phyloP scores from a whole-genome alignment of 305 asterid species.

The Fraxinus nigra region DNA sequence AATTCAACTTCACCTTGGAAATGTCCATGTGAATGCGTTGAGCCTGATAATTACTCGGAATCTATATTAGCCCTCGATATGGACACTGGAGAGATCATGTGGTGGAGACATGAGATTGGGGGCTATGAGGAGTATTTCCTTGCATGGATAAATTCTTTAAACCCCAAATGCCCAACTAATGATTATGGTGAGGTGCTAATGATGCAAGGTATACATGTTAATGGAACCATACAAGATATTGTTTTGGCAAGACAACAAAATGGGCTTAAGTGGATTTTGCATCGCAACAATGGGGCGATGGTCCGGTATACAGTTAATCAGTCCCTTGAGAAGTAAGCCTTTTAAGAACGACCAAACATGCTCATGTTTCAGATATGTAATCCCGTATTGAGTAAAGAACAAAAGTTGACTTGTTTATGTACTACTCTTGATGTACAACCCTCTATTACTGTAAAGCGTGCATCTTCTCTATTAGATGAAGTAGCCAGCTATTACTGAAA shows the following conservation, averaged over 20 bases:
- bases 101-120: conserved; percentile 48
- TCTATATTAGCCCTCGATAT: conserved; percentile 48
- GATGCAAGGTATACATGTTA: conserved; percentile 34
- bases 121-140: conserved; percentile 55
- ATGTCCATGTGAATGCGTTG: conserved; percentile 37
- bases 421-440: background rate
- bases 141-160: conserved; percentile 37
- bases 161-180: conserved; percentile 42
- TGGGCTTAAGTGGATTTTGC: conserved; percentile 54
- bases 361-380: background rate
- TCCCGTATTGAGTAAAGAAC: background rate
- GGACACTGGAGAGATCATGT: conserved; percentile 38
- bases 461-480: background rate
- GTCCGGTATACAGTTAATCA: conserved; percentile 34
- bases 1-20: conserved; percentile 28
- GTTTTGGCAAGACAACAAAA: conserved; percentile 53
- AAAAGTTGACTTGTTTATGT: background rate
- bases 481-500: background rate
- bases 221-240: conserved; percentile 32
- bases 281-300: conserved; percentile 38
- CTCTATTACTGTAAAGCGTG: background rate
- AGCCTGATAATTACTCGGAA: conserved; percentile 39
- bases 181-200: conserved; percentile 64
- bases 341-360: background rate
- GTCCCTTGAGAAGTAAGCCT: background rate